Base-by-base conservation (phyloP, 2,329 filamentous ascomycete genomes). In the Teratosphaeria zuluensis region DNA sequence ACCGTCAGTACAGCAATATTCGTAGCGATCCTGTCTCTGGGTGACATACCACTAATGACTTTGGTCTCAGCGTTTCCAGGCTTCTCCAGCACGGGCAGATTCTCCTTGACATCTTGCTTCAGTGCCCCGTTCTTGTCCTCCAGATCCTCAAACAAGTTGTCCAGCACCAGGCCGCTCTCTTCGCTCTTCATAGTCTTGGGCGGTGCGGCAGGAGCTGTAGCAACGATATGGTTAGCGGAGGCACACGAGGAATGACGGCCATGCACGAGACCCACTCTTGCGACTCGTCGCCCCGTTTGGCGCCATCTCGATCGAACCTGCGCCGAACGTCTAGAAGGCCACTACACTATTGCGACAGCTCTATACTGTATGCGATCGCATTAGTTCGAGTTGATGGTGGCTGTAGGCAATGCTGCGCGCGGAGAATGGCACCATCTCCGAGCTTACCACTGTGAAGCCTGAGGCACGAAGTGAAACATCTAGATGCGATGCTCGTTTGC, bases 31-130 rank as follows among this genome's bases (percentile, higher is more conserved):
- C n/a, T 21, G 16, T 9, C 42, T 19, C 3, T 7, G n/a, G 3
- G 16, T 28, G 14, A 24, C 28, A 32, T 57, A 63, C 67, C 67
- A 55, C 68, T 68, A 51, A 61, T 62, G 56, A 69, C 59, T 32
- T 70, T 68, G 31, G 65, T 64, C 42, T 70, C 68, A 69, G 70
- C 72, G 48, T 61, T 67, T 28, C 71, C 71, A 0, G 70, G 64
- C 58, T 71, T 69, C 59, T 68, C 66, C 21, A 70, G 63, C 56
- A 65, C 63, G 12, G 70, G 69, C 16, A 71, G 54, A 51, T 62
- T 61, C 55, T 66, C 65, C 58, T 66, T 65, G 28, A 68, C 58
- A 19, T 72, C 66, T 7, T 67, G 61, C 42, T 65, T 64, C 21
- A 71, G 33, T 12, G 61, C 63, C 30, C 61, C 55, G 11, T 55